A percentile compares a stretch with the other conserved stretches of the same genome.
phyloP scores from a whole-genome alignment of 805 yeast species.

The Schwanniomyces polymorphus region DNA sequence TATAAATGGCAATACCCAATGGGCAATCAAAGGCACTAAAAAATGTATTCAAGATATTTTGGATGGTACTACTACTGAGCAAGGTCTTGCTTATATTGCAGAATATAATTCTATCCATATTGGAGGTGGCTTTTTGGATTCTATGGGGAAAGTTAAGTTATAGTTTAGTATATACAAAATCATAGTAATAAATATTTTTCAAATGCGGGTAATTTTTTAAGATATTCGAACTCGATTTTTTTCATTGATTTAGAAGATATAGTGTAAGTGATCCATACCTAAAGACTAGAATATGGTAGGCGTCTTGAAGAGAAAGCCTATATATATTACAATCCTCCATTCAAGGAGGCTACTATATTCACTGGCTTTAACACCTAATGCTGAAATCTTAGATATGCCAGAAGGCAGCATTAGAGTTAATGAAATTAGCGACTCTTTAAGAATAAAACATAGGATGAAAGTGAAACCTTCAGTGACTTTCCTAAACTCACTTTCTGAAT shows the following conservation, averaged over 20 bases:
- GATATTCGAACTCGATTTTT: not conserved
- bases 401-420: slow-evolving; percentile 1
- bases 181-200: not conserved
- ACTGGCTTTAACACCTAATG: slow-evolving; percentile 10
- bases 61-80: slow-evolving; percentile 36
- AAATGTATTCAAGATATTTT: slow-evolving; percentile 44
- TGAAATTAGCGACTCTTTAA: not conserved
- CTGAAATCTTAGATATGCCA: slow-evolving; percentile 6
- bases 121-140: slow-evolving; percentile 10
- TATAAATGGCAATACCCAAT: slow-evolving; percentile 48
- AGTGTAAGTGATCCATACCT: not conserved
- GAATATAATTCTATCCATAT: slow-evolving; percentile 46
- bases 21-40: slow-evolving; percentile 70
- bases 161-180: not conserved
- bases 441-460: not conserved
- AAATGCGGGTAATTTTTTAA: slow-evolving; percentile 2
- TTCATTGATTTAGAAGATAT: not conserved
- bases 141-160: slow-evolving; percentile 5
- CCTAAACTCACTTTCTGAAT: slow-evolving; percentile 11
- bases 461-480: slow-evolving; percentile 4
- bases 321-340: not conserved
- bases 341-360: slow-evolving; percentile 9
- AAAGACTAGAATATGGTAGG: not conserved
- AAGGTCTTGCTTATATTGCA: slow-evolving; percentile 56
- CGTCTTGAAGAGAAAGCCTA: slow-evolving; percentile 3